Evolutionary conservation across 306 rosid species (phyloP).

Genomic region (Rosa multiflora): DNA sequence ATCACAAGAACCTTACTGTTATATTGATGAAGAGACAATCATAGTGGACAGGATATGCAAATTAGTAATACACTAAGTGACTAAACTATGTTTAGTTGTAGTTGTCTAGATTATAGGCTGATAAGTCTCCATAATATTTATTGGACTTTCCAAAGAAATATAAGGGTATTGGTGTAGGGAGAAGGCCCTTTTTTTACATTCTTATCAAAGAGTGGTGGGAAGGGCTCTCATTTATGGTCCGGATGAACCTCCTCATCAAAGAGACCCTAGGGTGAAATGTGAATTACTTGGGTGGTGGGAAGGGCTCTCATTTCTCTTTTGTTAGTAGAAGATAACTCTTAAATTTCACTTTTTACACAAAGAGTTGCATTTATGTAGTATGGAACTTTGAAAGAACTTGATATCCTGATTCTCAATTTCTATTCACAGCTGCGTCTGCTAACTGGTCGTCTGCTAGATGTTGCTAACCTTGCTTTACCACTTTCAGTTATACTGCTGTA

Average conservation of each 20-base stretch:
- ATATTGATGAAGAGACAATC: too few relatives aligned
- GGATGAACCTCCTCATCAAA: neutral
- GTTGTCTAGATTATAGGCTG: neutral
- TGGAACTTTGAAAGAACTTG: neutral
- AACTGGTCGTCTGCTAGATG: neutral
- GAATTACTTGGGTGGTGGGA: neutral
- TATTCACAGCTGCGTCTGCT: neutral
- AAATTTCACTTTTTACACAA: neutral
- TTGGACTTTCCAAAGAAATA: neutral
- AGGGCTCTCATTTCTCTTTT: neutral
- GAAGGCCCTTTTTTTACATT: neutral
- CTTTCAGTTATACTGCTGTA: neutral
- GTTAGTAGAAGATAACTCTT: neutral
- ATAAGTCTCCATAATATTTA: neutral
- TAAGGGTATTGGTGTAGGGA: neutral
- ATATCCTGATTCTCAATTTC: neutral
- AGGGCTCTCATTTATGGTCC: too few relatives aligned
- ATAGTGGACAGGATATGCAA: neutral
- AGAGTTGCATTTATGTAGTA: neutral
- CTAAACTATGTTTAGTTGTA: neutral
- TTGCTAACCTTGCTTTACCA: neutral
- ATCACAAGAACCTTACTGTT: too few relatives aligned
- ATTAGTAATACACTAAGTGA: neutral
- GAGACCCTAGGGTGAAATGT: neutral
- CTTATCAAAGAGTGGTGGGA: neutral